Conservation (phyloP, 2,329 filamentous ascomycete species). For the Xylogone sp. region DNA sequence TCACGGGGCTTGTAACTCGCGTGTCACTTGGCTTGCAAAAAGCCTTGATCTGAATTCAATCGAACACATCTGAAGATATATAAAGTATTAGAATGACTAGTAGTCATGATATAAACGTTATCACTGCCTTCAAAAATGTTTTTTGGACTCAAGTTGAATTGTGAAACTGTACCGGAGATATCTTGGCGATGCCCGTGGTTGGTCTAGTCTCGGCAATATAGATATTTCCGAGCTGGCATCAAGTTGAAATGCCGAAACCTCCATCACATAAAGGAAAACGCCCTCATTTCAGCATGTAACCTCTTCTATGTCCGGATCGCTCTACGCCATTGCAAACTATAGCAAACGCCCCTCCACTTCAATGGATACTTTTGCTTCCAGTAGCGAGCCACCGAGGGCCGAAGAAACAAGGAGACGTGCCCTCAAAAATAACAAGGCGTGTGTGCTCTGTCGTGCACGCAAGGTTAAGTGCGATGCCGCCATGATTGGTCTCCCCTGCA, state of each 20-base stretch:
- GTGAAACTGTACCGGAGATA: too few relatives aligned
- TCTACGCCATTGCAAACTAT: constrained; percentile 9
- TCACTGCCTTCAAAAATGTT: too few relatives aligned
- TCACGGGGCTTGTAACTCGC: too few relatives aligned
- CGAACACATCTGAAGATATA: too few relatives aligned
- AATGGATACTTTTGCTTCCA: constrained; percentile 12
- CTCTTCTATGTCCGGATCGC: constrained; percentile 5
- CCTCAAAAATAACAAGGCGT: constrained; percentile 19
- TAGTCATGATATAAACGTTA: too few relatives aligned
- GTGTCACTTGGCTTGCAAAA: too few relatives aligned
- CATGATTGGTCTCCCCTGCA: constrained; percentile 19
- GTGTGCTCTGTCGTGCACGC: constrained; percentile 17
- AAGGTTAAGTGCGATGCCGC: constrained; percentile 23
- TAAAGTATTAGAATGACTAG: too few relatives aligned
- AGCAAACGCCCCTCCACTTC: constrained; percentile 5
- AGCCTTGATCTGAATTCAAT: too few relatives aligned
- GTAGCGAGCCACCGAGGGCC: constrained; percentile 16
- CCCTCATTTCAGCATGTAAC: constrained; percentile 5
- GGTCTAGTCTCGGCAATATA: constrained; percentile 9
- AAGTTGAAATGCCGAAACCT: constrained; percentile 9
- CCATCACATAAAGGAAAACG: constrained; percentile 11
- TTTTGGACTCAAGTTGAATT: too few relatives aligned
- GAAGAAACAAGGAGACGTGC: constrained; percentile 9
- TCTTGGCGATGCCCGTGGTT: too few relatives aligned
- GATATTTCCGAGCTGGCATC: constrained; percentile 8